Base-by-base conservation (phyloP, 2,329 filamentous ascomycete species). In the Neofusicoccum umdonicola region DNA sequence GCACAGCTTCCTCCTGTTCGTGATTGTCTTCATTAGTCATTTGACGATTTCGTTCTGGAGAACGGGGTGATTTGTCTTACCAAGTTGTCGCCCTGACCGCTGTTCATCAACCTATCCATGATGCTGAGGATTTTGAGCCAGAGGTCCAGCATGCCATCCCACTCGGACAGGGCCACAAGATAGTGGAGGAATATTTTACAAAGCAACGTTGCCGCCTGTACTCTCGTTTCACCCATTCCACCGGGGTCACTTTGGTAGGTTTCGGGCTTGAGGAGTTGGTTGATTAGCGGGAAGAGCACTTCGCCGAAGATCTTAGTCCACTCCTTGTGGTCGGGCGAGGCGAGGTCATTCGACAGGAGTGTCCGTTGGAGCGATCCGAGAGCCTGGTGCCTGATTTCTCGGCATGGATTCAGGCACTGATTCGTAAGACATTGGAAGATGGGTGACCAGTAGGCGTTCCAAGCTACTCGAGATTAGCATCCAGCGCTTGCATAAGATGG, bases 181-280 rank as follows among this genome's bases (percentile, higher is more conserved):
- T 97, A 98, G 75, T 97, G 93, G 66, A 99, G 78, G 79, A 97
- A 99, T 2, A 97, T 94, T 77, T 96, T 97, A 82, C 92, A 97
- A 13, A 99, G 84, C 57, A 99, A 82, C 9, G 92, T 97, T 0
- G 94, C 92, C 1, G 92, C 92, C 72, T 97, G 92, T 0, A 98
- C 91, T 48, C 95, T 85, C 60, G 95, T 98, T 77, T 98, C 94
- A 69, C 91, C 91, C 95, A 99, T 99, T 42, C 95, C 95, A 41
- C 90, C 83, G 1, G 92, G 90, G 74, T 99, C 95, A 1, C 90
- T 90, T 62, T 93, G 92, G 76, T 96, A 97, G 9, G 97, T 90
- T 77, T 99, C 95, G 0, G 95, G 95, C 76, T 97, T 97, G 15
- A 99, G 83, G 2, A 99, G 84, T 67, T 91, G 87, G 41, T 90